Evolutionary conservation across 2,329 filamentous ascomycete species (phyloP), one percentile per base, ranked within the genome.

Genomic region (Claviceps sp.): DNA sequence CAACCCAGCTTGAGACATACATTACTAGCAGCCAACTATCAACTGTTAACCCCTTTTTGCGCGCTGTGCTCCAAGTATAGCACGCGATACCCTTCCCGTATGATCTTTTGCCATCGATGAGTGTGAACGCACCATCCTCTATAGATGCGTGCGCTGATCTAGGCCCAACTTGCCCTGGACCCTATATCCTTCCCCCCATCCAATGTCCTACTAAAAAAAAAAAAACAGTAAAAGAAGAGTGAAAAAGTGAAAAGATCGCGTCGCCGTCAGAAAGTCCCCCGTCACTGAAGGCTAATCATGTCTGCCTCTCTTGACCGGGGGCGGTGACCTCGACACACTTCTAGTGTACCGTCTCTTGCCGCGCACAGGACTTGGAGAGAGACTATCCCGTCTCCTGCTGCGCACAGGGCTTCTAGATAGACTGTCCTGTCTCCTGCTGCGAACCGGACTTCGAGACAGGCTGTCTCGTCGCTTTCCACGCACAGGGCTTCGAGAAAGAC

Each of bases 251-350:
- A 40, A 16, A 16, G 9, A 9, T 17, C 6, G 26, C 45, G 11
- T 7, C 11, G 17, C 47, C 56, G 4, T 17, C n/a, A 47, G 8
- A 26, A 45, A 8, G 13, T 14, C 26, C 1, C 8, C 13, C 14
- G 5, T 14, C 13, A 36, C 20, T n/a, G 42, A 26, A 20, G 5
- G 1, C 61, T 53, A 63, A 52, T 57, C 58, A 16, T 58, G 60
- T 45, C 63, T 60, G 39, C 62, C 63, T 47, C 62, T 61, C 53
- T 65, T 65, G 51, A 61, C 54, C 9, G 63, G 63, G 8, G 63
- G 61, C 38, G 63, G 63, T 26, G 63, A 65, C 46, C 60, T 54
- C 20, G 63, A 65, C 22, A 60, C 53, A 50, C 63, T 65, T 44
- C 63, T 61, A 46, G 61, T 65, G 50, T 64, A 59, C 26, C 60